phyloP scores from a whole-genome alignment of 306 rosid genomes.

The Vachellia pachyceras region DNA sequence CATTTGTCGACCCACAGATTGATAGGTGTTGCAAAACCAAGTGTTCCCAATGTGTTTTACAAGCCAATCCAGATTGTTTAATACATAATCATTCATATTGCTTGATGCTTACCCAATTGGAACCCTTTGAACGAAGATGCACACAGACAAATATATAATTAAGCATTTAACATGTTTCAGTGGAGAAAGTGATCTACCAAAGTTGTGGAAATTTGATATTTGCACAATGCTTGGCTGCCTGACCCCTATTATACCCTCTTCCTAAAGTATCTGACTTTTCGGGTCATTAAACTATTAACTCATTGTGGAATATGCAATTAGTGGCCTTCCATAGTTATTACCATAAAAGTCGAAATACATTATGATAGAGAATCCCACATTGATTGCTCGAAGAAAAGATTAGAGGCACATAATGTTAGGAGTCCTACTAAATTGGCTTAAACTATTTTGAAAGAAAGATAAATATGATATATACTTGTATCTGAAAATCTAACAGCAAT shows the following conservation, averaged over 20 bases:
- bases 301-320: slow-evolving; percentile 29
- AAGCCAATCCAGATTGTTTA: slow-evolving; percentile 39
- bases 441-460: no score
- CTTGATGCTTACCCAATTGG: slow-evolving; percentile 29
- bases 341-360: background rate
- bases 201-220: slow-evolving; percentile 36
- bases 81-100: slow-evolving; percentile 24
- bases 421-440: no score
- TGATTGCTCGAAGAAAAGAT: no score
- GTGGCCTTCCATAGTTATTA: slow-evolving; percentile 3
- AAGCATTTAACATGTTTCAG: slow-evolving; percentile 5
- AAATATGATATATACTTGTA: no score
- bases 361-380: no score
- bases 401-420: no score
- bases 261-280: slow-evolving; percentile 19
- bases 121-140: slow-evolving; percentile 14
- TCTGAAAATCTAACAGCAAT: no score
- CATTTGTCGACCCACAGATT: slow-evolving; percentile 21
- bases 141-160: no score
- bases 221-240: background rate
- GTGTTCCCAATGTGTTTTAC: background rate
- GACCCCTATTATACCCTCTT: background rate
- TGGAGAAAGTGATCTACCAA: slow-evolving; percentile 40
- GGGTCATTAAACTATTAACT: slow-evolving; percentile 22
- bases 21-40: slow-evolving; percentile 37